A percentile compares a stretch with the other conserved stretches of the same genome.
Conservation (phyloP, 257 asterid genomes). For the Agastache rugosa region DNA sequence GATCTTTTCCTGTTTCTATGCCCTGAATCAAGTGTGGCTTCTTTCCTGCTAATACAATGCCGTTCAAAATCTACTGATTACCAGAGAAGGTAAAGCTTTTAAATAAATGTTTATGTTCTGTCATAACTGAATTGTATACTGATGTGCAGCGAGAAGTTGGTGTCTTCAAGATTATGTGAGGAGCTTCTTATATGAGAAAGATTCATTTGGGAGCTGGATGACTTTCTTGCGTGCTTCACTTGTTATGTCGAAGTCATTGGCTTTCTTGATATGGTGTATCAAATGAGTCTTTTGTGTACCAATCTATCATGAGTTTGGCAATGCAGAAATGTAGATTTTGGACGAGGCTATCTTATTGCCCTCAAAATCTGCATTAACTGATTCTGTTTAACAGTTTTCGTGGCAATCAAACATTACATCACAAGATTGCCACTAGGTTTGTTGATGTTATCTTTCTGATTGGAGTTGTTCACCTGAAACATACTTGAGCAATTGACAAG, state of each 20-base stretch:
- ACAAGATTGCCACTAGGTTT: no score
- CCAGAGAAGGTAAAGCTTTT: not conserved
- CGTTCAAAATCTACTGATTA: not conserved
- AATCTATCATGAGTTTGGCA: not conserved
- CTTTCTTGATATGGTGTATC: not conserved
- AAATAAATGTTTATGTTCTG: not conserved
- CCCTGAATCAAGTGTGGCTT: constrained; percentile 11
- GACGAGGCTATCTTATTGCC: not conserved
- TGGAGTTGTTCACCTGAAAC: not conserved
- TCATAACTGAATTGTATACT: not conserved
- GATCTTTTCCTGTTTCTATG: not conserved
- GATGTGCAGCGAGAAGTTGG: not conserved
- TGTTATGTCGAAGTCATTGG: not conserved
- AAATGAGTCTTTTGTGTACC: not conserved
- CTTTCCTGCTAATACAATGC: not conserved
- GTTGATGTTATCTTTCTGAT: not conserved
- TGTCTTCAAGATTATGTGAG: not conserved
- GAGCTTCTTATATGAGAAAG: not conserved
- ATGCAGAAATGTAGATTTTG: not conserved
- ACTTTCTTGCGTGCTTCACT: not conserved
- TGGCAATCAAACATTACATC: no score
- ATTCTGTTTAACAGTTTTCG: not conserved
- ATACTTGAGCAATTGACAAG: not conserved
- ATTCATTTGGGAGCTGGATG: not conserved
- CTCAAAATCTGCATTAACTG: not conserved